These are phyloP conservation scores for Phytophthora vignae DNA, from an alignment of 352 stramenopile genomes.

Conservation along the genomic window DNA sequence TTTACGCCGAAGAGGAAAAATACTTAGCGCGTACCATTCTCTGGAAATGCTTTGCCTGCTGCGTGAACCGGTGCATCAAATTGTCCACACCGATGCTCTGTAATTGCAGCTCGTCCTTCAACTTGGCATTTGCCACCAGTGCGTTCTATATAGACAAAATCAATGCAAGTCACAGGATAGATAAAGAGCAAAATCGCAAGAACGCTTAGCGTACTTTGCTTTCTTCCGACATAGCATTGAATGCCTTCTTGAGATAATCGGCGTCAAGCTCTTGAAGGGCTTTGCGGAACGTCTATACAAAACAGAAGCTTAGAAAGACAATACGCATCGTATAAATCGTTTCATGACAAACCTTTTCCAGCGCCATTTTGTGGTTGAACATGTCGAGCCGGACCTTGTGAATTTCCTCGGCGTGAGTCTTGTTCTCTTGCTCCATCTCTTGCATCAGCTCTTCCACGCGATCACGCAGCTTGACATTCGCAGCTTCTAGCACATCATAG, in stretches of 20 bases:
- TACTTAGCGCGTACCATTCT: constrained; percentile 58
- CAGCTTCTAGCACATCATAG: constrained; percentile 69
- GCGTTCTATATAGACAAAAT: constrained; percentile 58
- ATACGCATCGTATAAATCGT: neutral
- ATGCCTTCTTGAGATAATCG: constrained; percentile 84
- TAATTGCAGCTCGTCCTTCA: constrained; percentile 82
- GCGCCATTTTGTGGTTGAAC: constrained; percentile 89
- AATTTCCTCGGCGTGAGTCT: constrained; percentile 73
- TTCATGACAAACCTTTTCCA: constrained; percentile 62
- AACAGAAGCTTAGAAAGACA: neutral
- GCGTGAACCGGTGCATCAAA: constrained; percentile 78
- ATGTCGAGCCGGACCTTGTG: constrained; percentile 83
- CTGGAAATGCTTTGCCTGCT: constrained; percentile 73
- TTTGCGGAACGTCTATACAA: constrained; percentile 71
- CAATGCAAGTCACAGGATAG: neutral
- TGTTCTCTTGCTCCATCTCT: constrained; percentile 73
- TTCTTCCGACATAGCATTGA: constrained; percentile 84
- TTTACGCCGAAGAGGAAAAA: neutral
- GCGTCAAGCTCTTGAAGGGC: constrained; percentile 78
- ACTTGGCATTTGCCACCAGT: constrained; percentile 80
- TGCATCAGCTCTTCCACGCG: constrained; percentile 70
- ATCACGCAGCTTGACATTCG: constrained; percentile 61
- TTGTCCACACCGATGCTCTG: constrained; percentile 86
- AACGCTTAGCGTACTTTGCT: constrained; percentile 57
- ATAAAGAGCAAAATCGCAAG: too few species aligned